Evolutionary conservation across 768 basidiomycete genomes (phyloP).

Genomic region (Lepiota brunneoincarnata): DNA sequence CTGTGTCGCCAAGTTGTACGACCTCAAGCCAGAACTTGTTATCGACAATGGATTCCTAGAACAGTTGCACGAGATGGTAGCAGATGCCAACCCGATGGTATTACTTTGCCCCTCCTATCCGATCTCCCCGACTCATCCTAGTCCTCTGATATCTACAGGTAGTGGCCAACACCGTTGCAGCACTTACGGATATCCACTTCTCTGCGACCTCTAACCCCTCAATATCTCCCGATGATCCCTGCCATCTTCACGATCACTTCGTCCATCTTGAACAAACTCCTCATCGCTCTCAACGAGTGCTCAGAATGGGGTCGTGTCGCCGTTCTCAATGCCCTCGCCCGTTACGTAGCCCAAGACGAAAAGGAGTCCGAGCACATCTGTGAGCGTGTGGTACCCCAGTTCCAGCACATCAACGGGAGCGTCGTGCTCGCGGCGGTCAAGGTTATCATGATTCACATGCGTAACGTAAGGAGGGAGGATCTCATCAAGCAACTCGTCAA

Average conservation of each 20-base stretch:
- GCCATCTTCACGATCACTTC: slow-evolving; percentile 83
- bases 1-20: slow-evolving; percentile 96
- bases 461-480: slow-evolving; percentile 75
- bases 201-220: slow-evolving; percentile 61
- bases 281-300: slow-evolving; percentile 96
- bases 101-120: slow-evolving; percentile 12
- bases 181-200: slow-evolving; percentile 87
- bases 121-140: slow-evolving; percentile 1
- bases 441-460: slow-evolving; percentile 98
- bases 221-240: slow-evolving; percentile 51
- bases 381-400: slow-evolving; percentile 96
- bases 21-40: slow-evolving; percentile 93
- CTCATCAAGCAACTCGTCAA: slow-evolving; percentile 81
- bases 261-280: slow-evolving; percentile 78
- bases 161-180: slow-evolving; percentile 94
- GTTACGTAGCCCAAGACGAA: slow-evolving; percentile 81
- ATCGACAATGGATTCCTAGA: slow-evolving; percentile 93
- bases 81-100: slow-evolving; percentile 97
- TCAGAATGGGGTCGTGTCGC: slow-evolving; percentile 99
- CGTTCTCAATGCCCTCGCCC: slow-evolving; percentile 80
- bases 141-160: slow-evolving; percentile 55
- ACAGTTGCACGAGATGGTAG: slow-evolving; percentile 87
- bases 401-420: slow-evolving; percentile 95
- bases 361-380: slow-evolving; percentile 99
- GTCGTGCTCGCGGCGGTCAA: slow-evolving; percentile 97